Base-by-base conservation (phyloP, 352 stramenopile species). In the Phytophthora palmivora region DNA sequence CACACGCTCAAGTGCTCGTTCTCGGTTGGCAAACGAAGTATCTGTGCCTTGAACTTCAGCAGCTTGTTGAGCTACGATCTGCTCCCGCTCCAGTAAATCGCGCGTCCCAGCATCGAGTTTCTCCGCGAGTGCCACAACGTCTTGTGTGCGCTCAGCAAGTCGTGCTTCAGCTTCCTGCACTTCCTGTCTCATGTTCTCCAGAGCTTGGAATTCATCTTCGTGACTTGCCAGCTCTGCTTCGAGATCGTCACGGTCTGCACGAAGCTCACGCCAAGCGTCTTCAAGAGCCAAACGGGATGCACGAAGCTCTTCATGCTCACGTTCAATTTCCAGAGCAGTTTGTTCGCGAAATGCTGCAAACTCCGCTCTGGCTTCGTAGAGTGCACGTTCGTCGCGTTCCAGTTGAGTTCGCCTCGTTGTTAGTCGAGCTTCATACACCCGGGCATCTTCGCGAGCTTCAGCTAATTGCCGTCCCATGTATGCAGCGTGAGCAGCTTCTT, bases 341-440 rank as follows among this genome's bases (percentile, higher is more conserved):
- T 88, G 76, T 54, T 90, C 81, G 4, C 74, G 76, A 16, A 80
- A 82, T 0, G 72, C 74, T 18, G 74, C 75, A 54, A 90, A 87
- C 2, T 75, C 63, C 11, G 79, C 61, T 44, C 81, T 57, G 14
- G 78, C 77, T 33, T 88, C 65, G 30, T 83, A 83, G 1, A 90
- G 41, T 22, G 76, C 47, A 30, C 72, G 68, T 43, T 88, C 81
- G 21, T 79, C 70, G 15, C 81, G 74, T 26, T 86, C 64, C 0
- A 88, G 54, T 34, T 67, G 58, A 21, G 69, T 68, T 2, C 78
- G 64, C 4, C 78, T 73, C 9, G 59, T 74, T 22, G 63, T 39
- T 6, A 90, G 37, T 0, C 81, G 62, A 5, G 76, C 64, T 46
- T 90, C 78, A 3, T 68, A 67, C 4, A 82, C 65, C 0, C 76